Percentiles rank a stretch among this genome's conserved stretches.
These are phyloP conservation scores for Brasilioporus rufonigricans DNA, from an alignment of 768 basidiomycete genomes.

Conservation along the genomic window DNA sequence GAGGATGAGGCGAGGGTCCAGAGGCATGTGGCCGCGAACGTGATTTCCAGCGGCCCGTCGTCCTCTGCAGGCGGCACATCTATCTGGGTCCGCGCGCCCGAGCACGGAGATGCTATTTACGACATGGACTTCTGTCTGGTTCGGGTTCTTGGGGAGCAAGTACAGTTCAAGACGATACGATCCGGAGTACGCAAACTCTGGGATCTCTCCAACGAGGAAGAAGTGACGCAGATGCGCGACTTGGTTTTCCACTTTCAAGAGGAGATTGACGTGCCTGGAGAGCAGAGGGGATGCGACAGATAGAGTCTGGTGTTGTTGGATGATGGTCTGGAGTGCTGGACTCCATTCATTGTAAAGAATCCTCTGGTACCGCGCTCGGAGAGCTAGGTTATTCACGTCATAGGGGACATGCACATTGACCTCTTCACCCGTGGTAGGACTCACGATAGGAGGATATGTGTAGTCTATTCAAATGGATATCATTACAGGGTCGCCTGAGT, in stretches of 20 bases:
- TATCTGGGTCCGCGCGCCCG: no score
- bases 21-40: no score
- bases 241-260: background rate
- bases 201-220: background rate
- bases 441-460: conserved; percentile 18
- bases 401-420: conserved; percentile 17
- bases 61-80: conserved; percentile 11
- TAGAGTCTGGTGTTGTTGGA: background rate
- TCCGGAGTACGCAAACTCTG: conserved; percentile 16
- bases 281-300: background rate
- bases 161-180: no score
- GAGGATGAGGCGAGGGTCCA: conserved; percentile 15
- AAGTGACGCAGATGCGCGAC: conserved; percentile 4
- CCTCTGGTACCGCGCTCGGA: conserved; percentile 7
- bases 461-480: conserved; percentile 10
- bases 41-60: conserved; percentile 12
- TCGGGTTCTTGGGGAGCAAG: conserved; percentile 3
- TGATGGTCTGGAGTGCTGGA: background rate
- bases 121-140: conserved; percentile 15
- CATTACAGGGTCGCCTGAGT: background rate
- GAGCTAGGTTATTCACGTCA: background rate
- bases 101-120: no score
- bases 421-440: background rate
- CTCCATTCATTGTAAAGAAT: conserved; percentile 3
- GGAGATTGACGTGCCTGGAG: background rate